Percentiles rank a stretch among this genome's conserved stretches.
Conservation (phyloP, 208 protist species). For the Trypanosoma boissoni region DNA sequence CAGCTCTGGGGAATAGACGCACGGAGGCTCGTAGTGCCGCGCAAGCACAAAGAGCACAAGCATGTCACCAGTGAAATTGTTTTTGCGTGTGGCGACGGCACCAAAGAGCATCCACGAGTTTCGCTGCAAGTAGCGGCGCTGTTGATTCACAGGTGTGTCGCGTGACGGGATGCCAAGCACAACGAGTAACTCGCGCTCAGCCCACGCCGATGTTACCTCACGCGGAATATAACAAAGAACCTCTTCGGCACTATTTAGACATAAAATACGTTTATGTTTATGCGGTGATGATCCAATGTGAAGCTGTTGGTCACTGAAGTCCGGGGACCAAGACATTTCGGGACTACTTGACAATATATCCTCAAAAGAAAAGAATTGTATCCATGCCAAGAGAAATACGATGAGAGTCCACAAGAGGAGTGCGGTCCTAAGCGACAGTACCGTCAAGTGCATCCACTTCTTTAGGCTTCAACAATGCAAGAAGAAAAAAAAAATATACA, state of each 20-base stretch:
- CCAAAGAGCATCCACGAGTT: slow-evolving; percentile 34
- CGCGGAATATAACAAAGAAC: slow-evolving; percentile 9
- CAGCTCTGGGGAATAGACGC: slow-evolving; percentile 22
- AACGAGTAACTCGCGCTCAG: slow-evolving; percentile 16
- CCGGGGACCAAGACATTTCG: too few species aligned
- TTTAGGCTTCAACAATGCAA: slow-evolving; percentile 2
- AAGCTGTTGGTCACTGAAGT: too few species aligned
- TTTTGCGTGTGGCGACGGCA: slow-evolving; percentile 33
- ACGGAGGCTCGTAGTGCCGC: slow-evolving; percentile 1
- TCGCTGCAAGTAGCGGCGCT: slow-evolving; percentile 35
- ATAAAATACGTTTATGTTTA: too few species aligned
- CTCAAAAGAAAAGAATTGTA: too few species aligned
- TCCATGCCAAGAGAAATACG: too few species aligned
- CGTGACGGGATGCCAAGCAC: slow-evolving; percentile 45
- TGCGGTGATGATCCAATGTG: too few species aligned
- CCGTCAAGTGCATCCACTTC: background rate
- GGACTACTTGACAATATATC: too few species aligned
- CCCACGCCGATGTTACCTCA: background rate
- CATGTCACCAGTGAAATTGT: slow-evolving; percentile 29
- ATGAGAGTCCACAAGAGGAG: background rate
- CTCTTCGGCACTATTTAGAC: background rate
- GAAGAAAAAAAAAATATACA: slow-evolving; percentile 12
- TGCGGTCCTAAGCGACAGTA: background rate
- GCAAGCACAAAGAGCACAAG: slow-evolving; percentile 23
- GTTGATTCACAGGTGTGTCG: slow-evolving; percentile 21